These are phyloP conservation scores for Penicillium malachiteum DNA, from an alignment of 495 filamentous ascomycete species.

Conservation along the genomic window DNA sequence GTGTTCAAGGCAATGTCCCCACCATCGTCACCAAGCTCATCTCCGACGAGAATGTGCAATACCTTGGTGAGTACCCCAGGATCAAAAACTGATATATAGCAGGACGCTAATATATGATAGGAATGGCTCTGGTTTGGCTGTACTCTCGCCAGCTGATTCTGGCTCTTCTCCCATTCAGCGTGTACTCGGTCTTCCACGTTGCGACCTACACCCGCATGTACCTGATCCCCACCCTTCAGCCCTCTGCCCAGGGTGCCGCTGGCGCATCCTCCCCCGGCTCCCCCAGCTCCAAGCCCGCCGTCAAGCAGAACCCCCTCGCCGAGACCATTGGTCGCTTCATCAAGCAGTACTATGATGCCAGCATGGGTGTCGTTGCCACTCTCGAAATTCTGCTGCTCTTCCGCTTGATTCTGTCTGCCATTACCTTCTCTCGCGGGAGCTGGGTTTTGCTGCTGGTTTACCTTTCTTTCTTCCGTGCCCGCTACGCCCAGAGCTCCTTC, in stretches of 20 bases:
- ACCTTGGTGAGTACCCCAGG: constrained; percentile 66
- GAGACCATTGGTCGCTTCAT: constrained; percentile 89
- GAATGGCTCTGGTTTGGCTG: constrained; percentile 95
- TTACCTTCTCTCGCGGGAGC: constrained; percentile 84
- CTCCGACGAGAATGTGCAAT: constrained; percentile 95
- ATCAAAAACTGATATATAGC: not conserved
- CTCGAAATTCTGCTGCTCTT: constrained; percentile 80
- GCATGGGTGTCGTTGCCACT: constrained; percentile 76
- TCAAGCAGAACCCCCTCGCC: constrained; percentile 64
- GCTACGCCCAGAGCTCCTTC: constrained; percentile 87
- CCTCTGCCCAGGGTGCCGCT: constrained; percentile 31
- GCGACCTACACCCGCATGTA: constrained; percentile 66
- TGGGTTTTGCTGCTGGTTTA: constrained; percentile 86
- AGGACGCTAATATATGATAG: constrained; percentile 43
- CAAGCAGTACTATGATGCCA: constrained; percentile 93
- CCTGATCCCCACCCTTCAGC: constrained; percentile 52
- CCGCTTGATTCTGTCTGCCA: constrained; percentile 72
- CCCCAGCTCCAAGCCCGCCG: constrained; percentile 52
- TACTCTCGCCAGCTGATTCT: constrained; percentile 83
- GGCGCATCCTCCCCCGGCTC: constrained; percentile 57
- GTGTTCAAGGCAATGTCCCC: constrained; percentile 59
- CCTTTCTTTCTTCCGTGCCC: constrained; percentile 86
- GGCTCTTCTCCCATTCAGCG: constrained; percentile 88
- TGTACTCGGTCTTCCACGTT: constrained; percentile 98
- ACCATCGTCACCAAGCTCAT: constrained; percentile 62